Evolutionary conservation across 345 rosid species (phyloP).

Genomic region (Rhodamnia argentea): DNA sequence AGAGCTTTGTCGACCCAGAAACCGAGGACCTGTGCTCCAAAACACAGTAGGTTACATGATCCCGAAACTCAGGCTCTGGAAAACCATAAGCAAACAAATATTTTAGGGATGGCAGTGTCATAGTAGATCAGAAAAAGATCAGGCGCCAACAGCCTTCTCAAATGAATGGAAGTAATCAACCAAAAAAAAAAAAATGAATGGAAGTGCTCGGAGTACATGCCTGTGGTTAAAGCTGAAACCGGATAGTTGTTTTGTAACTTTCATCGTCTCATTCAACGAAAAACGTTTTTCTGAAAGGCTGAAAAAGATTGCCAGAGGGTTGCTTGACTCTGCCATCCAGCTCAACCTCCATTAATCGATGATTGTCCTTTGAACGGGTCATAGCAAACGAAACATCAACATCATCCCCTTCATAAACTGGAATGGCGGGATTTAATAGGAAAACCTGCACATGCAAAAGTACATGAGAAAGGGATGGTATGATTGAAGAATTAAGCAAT

Average conservation of each 20-base stretch:
- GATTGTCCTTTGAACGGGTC: constrained; percentile 83
- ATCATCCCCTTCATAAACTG: constrained; percentile 43
- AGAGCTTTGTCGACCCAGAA: not conserved
- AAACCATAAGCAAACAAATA: not conserved
- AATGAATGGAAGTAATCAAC: not conserved
- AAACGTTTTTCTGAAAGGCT: constrained; percentile 44
- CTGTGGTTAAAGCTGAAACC: not conserved
- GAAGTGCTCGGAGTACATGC: not conserved
- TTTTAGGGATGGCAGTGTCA: not conserved
- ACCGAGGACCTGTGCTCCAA: not conserved
- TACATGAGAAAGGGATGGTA: not conserved
- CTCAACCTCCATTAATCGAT: constrained; percentile 80
- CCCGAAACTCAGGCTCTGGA: not conserved
- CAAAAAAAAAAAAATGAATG: too few relatives aligned
- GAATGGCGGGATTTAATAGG: constrained; percentile 41
- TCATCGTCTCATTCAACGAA: constrained; percentile 56
- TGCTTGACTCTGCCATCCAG: constrained; percentile 48
- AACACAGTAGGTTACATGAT: not conserved
- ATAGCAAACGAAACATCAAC: constrained; percentile 55
- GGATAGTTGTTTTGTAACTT: not conserved
- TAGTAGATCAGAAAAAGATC: not conserved
- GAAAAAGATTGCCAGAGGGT: constrained; percentile 38
- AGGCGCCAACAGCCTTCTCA: not conserved
- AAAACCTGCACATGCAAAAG: constrained; percentile 59
- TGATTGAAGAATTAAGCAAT: not conserved